A percentile compares a stretch with the other conserved stretches of the same genome.
These are phyloP conservation scores for Apiospora kogelbergensis DNA, from an alignment of 2,329 filamentous ascomycete species.

Conservation along the genomic window DNA sequence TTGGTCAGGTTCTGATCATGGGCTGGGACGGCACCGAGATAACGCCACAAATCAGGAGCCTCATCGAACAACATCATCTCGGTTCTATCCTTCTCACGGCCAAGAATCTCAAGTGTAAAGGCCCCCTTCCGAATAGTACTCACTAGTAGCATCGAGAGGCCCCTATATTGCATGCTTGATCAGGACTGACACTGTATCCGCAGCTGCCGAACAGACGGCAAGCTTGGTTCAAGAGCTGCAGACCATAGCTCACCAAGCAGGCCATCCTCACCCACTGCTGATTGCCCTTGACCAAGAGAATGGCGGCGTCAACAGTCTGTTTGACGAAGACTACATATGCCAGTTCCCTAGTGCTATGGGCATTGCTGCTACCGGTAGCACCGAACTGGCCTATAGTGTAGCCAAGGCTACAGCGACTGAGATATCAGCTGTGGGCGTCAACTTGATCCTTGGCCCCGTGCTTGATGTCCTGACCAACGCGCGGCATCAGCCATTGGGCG, in stretches of 20 bases:
- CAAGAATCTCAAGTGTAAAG: conserved; percentile 80
- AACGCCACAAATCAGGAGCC: conserved; percentile 76
- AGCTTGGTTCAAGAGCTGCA: conserved; percentile 87
- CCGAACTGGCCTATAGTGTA: conserved; percentile 82
- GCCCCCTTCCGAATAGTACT: background rate
- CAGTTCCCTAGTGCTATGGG: conserved; percentile 98
- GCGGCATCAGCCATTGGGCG: conserved; percentile 84
- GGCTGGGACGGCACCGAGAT: conserved; percentile 84
- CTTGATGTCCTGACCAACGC: conserved; percentile 93
- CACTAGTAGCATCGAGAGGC: background rate
- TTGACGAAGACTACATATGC: conserved; percentile 92
- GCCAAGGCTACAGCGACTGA: conserved; percentile 93
- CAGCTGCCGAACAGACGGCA: conserved; percentile 89
- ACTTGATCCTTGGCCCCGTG: conserved; percentile 91
- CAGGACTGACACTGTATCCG: conserved; percentile 30
- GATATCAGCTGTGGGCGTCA: conserved; percentile 88
- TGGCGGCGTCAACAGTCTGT: conserved; percentile 94
- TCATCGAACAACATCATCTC: conserved; percentile 82
- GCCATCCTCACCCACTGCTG: conserved; percentile 83
- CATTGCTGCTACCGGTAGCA: conserved; percentile 85
- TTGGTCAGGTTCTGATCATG: conserved; percentile 79
- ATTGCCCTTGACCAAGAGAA: conserved; percentile 97
- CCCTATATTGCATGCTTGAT: conserved; percentile 19
- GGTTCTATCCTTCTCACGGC: conserved; percentile 84
- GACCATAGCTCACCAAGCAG: conserved; percentile 85